These are phyloP conservation scores for Penicillium crystallinum DNA, from an alignment of 495 filamentous ascomycete genomes.

Conservation along the genomic window DNA sequence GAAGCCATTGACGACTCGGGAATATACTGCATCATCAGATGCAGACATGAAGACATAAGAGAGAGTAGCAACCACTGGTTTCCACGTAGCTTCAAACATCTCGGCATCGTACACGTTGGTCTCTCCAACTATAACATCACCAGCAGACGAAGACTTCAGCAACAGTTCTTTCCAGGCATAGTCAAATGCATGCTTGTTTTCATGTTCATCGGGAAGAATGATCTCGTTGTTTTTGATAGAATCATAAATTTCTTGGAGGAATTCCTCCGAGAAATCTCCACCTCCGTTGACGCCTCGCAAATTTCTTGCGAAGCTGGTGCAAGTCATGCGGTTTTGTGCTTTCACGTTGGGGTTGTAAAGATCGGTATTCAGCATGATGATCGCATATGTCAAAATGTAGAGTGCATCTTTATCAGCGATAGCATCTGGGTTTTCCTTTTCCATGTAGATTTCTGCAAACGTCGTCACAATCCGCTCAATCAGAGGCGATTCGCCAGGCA, in stretches of 20 bases:
- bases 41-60: conserved; percentile 99
- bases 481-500: conserved; percentile 86
- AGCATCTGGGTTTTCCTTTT: conserved; percentile 63
- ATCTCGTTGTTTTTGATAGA: conserved; percentile 92
- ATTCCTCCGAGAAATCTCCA: conserved; percentile 78
- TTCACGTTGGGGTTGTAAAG: conserved; percentile 93
- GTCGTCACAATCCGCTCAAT: conserved; percentile 89
- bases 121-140: conserved; percentile 71
- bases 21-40: conserved; percentile 95
- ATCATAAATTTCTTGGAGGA: conserved; percentile 83
- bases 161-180: conserved; percentile 95
- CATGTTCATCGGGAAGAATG: conserved; percentile 93
- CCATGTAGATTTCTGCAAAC: conserved; percentile 83
- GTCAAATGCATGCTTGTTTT: conserved; percentile 93
- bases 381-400: conserved; percentile 87
- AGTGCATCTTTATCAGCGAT: conserved; percentile 85
- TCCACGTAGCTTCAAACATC: conserved; percentile 97
- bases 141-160: conserved; percentile 72
- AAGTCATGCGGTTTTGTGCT: conserved; percentile 71
- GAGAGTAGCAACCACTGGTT: conserved; percentile 85
- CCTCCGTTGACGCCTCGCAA: conserved; percentile 82
- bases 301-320: conserved; percentile 76
- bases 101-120: conserved; percentile 95
- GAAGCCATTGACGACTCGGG: conserved; percentile 86
- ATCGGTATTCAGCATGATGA: conserved; percentile 94